These are phyloP conservation scores for Mayamaea pseudoterrestris DNA, from an alignment of 108 stramenopile species.

Conservation along the genomic window DNA sequence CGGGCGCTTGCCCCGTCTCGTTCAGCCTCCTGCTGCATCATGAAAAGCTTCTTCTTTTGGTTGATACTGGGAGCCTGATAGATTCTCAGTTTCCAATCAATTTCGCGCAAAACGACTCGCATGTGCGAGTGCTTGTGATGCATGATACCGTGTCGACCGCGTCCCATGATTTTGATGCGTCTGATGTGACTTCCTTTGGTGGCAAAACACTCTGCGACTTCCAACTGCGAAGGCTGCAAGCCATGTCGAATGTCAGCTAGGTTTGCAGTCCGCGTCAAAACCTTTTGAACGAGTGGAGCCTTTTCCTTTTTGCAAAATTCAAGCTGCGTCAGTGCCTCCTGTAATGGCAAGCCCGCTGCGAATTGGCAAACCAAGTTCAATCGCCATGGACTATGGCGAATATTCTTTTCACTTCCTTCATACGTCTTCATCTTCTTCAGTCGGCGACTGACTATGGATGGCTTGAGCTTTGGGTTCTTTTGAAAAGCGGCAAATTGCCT, in stretches of 20 bases:
- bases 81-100: constrained; percentile 69
- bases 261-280: constrained; percentile 58
- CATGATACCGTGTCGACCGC: constrained; percentile 66
- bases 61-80: constrained; percentile 41
- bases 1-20: constrained; percentile 41
- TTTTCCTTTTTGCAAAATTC: constrained; percentile 51
- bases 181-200: constrained; percentile 59
- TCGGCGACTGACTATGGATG: constrained; percentile 51
- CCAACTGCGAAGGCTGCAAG: constrained; percentile 58
- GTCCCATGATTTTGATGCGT: constrained; percentile 66
- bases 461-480: constrained; percentile 57
- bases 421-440: constrained; percentile 39
- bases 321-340: constrained; percentile 71
- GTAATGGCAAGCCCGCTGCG: constrained; percentile 51
- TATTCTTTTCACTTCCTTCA: constrained; percentile 37
- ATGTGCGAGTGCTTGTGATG: constrained; percentile 54
- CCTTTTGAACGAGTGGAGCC: constrained; percentile 54
- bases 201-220: constrained; percentile 78
- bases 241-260: constrained; percentile 59
- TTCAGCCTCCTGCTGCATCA: constrained; percentile 39
- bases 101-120: constrained; percentile 64
- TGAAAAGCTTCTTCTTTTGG: constrained; percentile 60
- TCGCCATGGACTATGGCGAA: constrained; percentile 73
- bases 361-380: constrained; percentile 68
- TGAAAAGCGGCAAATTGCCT: constrained; percentile 9